phyloP scores from a whole-genome alignment of 768 basidiomycete species.

The Dacryopinax primogenitus region DNA sequence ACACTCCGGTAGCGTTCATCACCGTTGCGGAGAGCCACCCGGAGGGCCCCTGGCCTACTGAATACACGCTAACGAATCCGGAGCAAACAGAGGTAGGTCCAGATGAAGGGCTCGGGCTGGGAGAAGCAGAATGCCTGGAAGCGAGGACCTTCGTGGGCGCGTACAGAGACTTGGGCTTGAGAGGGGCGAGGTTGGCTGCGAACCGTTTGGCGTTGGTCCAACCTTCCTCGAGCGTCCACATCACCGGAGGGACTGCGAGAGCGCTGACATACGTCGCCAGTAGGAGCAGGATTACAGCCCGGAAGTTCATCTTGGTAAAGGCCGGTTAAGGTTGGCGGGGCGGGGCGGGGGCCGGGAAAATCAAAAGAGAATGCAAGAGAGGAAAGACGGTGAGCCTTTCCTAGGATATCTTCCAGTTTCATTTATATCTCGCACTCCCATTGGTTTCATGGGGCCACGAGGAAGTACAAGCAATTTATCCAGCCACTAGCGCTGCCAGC shows the following conservation, averaged over 20 bases:
- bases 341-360: not conserved
- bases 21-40: slow-evolving; percentile 1
- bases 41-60: not conserved
- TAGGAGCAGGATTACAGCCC: not conserved
- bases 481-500: slow-evolving; percentile 1
- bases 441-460: not conserved
- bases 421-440: not conserved
- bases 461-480: slow-evolving; percentile 3
- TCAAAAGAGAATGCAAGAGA: not conserved
- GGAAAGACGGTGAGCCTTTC: slow-evolving; percentile 1
- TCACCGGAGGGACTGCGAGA: not conserved
- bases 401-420: not conserved
- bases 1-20: slow-evolving; percentile 2
- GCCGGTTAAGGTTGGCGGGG: not conserved
- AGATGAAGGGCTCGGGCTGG: not conserved
- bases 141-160: not conserved
- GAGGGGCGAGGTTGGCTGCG: not conserved
- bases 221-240: slow-evolving; percentile 2
- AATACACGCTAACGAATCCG: not conserved
- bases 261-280: not conserved
- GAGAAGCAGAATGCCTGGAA: not conserved
- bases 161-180: slow-evolving; percentile 4
- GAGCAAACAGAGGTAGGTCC: not conserved
- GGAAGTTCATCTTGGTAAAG: not conserved
- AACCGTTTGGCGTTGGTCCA: slow-evolving; percentile 6